Conservation (phyloP, 2,329 filamentous ascomycete species). For the Cytospora schulzeri region DNA sequence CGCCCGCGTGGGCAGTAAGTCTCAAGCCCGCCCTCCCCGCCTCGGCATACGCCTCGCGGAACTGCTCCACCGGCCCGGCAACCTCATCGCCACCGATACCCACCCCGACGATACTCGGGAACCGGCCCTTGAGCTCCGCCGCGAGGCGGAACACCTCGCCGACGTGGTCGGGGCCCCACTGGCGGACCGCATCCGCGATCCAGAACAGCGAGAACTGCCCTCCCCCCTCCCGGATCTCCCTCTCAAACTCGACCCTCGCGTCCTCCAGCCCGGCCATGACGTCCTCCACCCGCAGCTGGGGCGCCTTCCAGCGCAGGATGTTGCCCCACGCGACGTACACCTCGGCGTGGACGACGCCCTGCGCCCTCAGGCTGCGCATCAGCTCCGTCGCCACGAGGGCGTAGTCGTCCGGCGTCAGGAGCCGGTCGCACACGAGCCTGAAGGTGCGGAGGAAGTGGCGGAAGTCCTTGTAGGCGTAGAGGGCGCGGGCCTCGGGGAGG, state of each 20-base stretch:
- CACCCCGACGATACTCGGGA: slow-evolving; percentile 27
- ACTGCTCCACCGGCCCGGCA: slow-evolving; percentile 22
- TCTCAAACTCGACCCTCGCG: slow-evolving; percentile 13
- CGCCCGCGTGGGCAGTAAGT: slow-evolving; percentile 28
- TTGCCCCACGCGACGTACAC: slow-evolving; percentile 29
- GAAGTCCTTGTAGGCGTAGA: slow-evolving; percentile 28
- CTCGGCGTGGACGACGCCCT: slow-evolving; percentile 28
- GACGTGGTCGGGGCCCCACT: slow-evolving; percentile 23
- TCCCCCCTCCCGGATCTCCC: not conserved
- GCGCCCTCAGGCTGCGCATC: slow-evolving; percentile 22
- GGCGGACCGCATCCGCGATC: slow-evolving; percentile 25
- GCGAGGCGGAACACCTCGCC: slow-evolving; percentile 24
- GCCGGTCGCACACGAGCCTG: slow-evolving; percentile 25
- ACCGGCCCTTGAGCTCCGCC: slow-evolving; percentile 18
- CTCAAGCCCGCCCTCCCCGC: slow-evolving; percentile 24
- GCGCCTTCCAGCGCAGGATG: slow-evolving; percentile 27
- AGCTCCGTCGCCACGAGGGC: slow-evolving; percentile 25
- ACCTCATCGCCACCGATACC: slow-evolving; percentile 28
- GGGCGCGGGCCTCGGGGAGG: slow-evolving; percentile 25
- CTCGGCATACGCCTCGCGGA: slow-evolving; percentile 26
- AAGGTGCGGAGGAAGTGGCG: slow-evolving; percentile 26
- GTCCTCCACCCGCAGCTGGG: slow-evolving; percentile 23
- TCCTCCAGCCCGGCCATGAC: slow-evolving; percentile 27
- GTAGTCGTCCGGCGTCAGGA: slow-evolving; percentile 26
- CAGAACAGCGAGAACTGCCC: slow-evolving; percentile 21